Evolutionary conservation across 2,329 filamentous ascomycete genomes (phyloP), one percentile per base, ranked within the genome.

Genomic region (Botrytis squamosa): DNA sequence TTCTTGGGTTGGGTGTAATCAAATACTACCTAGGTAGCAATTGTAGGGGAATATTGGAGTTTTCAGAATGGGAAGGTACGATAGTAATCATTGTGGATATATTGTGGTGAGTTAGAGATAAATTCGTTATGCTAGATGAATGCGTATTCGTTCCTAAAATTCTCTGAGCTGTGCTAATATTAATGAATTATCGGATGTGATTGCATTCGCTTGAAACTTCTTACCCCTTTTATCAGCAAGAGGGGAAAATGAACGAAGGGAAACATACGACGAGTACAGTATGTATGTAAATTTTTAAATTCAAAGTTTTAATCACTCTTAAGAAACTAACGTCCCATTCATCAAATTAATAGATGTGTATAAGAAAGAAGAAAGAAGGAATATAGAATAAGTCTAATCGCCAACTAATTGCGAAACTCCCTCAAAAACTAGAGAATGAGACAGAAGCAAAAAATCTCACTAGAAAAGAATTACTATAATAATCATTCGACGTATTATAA

Each of bases 1-100:
- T 1, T 55, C 5, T 29, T 29, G 25, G 12, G 25, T 52, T 52
- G 25, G 22, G 25, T n/a, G 10, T n/a, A n/a, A 14, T n/a, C 25
- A 52, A 55, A 29, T 3, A 55, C 25, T 25, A 12, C 44, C 4
- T 46, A 40, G 38, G 38, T 52, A 25, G 52, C n/a, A 55, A 55
- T 18, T 55, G 12, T 29, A 29, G 12, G 12, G 5, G 14, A 55
- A 7, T 3, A 29, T 18, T 18, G 12, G 6, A n/a, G 6, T 6
- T 29, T n/a, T 14, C 25, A 29, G 3, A 55, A 55, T 7, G 1
- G 3, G n/a, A 55, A n/a, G 6, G 5, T 55, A 18, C 2, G n/a
- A 7, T 29, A 18, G 16, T 6, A 1, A n/a, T 55, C n/a, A 1
- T 7, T 8, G 1, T 7, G 6, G 0, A 2, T n/a, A 3, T 3